These are phyloP conservation scores for Entrophospora sp. DNA, from an alignment of 192 early-diverging fungal species.

Conservation along the genomic window DNA sequence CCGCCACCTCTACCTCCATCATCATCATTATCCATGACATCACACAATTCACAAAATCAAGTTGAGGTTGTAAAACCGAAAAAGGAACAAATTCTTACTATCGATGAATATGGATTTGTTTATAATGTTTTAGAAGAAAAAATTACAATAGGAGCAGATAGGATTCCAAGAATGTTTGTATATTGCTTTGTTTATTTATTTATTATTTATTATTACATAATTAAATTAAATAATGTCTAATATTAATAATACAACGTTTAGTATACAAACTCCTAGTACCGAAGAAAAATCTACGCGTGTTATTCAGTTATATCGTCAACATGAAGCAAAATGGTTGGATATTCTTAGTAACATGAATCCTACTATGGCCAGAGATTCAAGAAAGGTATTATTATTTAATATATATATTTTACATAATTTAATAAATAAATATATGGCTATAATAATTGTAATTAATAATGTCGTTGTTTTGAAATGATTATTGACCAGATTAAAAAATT, in stretches of 20 bases:
- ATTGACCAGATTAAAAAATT: constrained; percentile 69
- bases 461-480: constrained; percentile 18
- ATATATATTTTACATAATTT: background rate
- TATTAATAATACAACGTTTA: background rate
- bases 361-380: constrained; percentile 19
- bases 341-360: constrained; percentile 31
- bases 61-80: background rate
- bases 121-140: constrained; percentile 16
- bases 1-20: background rate
- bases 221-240: background rate
- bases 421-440: background rate
- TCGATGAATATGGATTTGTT: constrained; percentile 30
- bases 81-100: constrained; percentile 23
- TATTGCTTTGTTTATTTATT: background rate
- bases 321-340: constrained; percentile 35
- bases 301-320: constrained; percentile 34
- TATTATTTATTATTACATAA: background rate
- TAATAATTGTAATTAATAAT: background rate
- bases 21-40: background rate
- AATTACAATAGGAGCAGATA: constrained; percentile 24
- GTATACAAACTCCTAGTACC: background rate
- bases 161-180: constrained; percentile 27
- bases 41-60: background rate
- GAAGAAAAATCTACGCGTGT: constrained; percentile 6
- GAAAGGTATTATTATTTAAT: constrained; percentile 19